Evolutionary conservation across 2,329 filamentous ascomycete species (phyloP).

Genomic region (Talaromyces sp.): DNA sequence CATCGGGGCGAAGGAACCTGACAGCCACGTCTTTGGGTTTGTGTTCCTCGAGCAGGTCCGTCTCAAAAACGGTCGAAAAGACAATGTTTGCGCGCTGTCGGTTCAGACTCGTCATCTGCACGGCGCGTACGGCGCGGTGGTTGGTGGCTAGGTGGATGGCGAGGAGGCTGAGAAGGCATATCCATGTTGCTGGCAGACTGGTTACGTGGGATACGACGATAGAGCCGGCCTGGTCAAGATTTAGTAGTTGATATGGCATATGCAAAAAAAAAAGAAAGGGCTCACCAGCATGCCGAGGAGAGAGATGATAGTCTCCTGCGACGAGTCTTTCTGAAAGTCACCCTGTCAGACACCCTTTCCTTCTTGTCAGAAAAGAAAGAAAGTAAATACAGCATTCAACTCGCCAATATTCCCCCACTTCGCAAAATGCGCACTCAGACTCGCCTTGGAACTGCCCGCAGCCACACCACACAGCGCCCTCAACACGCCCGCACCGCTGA

Average conservation of each 20-base stretch:
- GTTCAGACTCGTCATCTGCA: constrained; percentile 80
- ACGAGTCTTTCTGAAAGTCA: constrained; percentile 68
- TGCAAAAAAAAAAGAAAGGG: constrained; percentile 27
- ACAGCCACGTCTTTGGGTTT: constrained; percentile 10
- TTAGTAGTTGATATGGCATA: neutral
- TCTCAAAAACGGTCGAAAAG: constrained; percentile 51
- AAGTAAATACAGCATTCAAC: constrained; percentile 65
- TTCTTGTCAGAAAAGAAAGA: neutral
- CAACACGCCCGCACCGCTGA: constrained; percentile 58
- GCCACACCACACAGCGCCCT: constrained; percentile 79
- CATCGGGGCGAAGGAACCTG: constrained; percentile 51
- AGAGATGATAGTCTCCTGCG: constrained; percentile 90
- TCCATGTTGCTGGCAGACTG: constrained; percentile 67
- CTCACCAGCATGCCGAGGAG: constrained; percentile 71
- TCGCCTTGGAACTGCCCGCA: constrained; percentile 84
- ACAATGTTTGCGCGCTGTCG: constrained; percentile 79
- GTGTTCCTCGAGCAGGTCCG: constrained; percentile 21
- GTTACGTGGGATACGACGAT: constrained; percentile 73
- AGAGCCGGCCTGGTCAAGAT: constrained; percentile 58
- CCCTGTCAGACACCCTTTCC: neutral
- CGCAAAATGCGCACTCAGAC: constrained; percentile 87
- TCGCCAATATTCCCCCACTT: constrained; percentile 82
- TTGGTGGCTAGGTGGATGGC: constrained; percentile 77
- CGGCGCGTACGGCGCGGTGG: constrained; percentile 75
- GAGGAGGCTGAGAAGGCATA: constrained; percentile 65